Evolutionary conservation across 345 rosid genomes (phyloP).

Genomic region (Garcia nutans): DNA sequence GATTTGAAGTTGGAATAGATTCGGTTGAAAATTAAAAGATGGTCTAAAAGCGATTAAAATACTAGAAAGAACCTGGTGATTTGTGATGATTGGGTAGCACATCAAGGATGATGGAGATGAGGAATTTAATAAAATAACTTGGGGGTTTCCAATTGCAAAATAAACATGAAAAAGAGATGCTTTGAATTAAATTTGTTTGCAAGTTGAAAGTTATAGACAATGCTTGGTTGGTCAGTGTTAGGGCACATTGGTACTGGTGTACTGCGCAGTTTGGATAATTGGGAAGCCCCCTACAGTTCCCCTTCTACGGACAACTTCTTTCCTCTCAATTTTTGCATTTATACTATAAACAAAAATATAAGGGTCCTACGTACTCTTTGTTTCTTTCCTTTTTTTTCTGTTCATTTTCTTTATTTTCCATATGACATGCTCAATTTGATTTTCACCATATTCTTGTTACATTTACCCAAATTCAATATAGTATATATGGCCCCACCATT

Average conservation of each 20-base stretch:
- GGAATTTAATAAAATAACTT: neutral
- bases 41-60: no score
- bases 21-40: no score
- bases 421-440: no score
- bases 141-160: neutral
- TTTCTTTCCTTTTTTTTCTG: neutral
- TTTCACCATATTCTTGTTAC: no score
- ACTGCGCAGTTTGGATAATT: slow-evolving; percentile 12
- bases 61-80: no score
- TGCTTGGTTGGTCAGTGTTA: slow-evolving; percentile 15
- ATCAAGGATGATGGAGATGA: neutral
- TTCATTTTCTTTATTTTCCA: no score
- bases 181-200: neutral
- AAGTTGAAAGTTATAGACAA: neutral
- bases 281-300: neutral
- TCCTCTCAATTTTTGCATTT: neutral
- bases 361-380: neutral
- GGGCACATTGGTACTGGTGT: slow-evolving; percentile 18
- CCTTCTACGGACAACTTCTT: neutral
- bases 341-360: neutral
- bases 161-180: neutral
- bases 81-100: no score
- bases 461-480: no score
- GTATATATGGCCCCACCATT: no score
- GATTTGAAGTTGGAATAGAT: no score